phyloP scores from a whole-genome alignment of 176 grass and related monocot species.

The Triticum turgidum region DNA sequence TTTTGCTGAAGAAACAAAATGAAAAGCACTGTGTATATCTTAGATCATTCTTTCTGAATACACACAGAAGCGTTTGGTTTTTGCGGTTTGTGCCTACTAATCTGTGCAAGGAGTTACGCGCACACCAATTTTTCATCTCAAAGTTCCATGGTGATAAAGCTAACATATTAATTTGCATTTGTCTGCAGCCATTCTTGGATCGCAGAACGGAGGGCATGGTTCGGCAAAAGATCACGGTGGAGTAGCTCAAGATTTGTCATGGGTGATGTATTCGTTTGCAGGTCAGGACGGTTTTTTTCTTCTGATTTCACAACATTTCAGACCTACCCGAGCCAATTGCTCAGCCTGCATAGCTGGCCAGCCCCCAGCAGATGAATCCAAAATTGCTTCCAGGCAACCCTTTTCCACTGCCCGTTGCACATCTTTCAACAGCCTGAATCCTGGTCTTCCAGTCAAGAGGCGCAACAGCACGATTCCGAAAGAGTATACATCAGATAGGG shows the following conservation, averaged over 20 bases:
- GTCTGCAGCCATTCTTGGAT: constrained; percentile 62
- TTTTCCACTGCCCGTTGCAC: constrained; percentile 53
- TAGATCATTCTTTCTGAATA: not conserved
- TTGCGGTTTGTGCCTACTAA: not conserved
- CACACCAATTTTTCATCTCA: not conserved
- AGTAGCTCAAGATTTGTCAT: constrained; percentile 52
- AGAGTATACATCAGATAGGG: constrained; percentile 44
- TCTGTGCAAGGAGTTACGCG: not conserved
- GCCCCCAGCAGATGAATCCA: constrained; percentile 59
- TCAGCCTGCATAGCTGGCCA: constrained; percentile 54
- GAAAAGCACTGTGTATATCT: not conserved
- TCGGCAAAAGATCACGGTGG: constrained; percentile 46
- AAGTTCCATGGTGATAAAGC: not conserved
- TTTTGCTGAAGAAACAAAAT: not conserved
- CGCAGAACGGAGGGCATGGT: constrained; percentile 53
- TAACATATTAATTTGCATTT: constrained; percentile 22
- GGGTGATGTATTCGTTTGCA: constrained; percentile 53
- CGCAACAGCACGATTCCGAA: constrained; percentile 66
- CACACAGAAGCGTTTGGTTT: not conserved
- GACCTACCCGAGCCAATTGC: constrained; percentile 51
- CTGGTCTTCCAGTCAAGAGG: constrained; percentile 58
- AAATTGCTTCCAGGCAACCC: constrained; percentile 45
- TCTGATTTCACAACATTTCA: constrained; percentile 63
- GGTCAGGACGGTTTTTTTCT: constrained; percentile 53
- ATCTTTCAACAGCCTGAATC: constrained; percentile 55